Conservation (phyloP, 345 rosid genomes). For the Populus simonii region DNA sequence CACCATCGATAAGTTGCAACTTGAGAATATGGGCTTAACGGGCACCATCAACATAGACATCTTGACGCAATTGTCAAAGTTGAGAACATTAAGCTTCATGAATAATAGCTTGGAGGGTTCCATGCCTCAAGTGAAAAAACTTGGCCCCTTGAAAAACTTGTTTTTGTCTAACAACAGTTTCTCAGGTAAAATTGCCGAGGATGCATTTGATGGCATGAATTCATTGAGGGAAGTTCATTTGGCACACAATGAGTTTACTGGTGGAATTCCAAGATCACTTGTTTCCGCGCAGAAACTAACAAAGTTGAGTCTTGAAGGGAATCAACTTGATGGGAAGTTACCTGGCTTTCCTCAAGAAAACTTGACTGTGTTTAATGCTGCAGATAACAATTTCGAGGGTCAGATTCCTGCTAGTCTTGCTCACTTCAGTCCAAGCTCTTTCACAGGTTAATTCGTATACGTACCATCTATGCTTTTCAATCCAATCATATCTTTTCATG, state of each 20-base stretch:
- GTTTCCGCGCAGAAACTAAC: slow-evolving; percentile 36
- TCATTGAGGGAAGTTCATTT: slow-evolving; percentile 45
- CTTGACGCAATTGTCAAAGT: slow-evolving; percentile 23
- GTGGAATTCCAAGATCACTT: slow-evolving; percentile 56
- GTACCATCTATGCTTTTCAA: too few relatives aligned
- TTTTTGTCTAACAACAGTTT: slow-evolving; percentile 56
- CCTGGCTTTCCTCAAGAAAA: slow-evolving; percentile 46
- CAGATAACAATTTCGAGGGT: slow-evolving; percentile 54
- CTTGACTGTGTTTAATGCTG: slow-evolving; percentile 38
- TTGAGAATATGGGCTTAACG: slow-evolving; percentile 52
- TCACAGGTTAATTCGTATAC: slow-evolving; percentile 37
- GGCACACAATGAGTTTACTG: slow-evolving; percentile 52
- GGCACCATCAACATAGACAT: slow-evolving; percentile 49
- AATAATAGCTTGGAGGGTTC: slow-evolving; percentile 58
- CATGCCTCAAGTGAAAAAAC: slow-evolving; percentile 44
- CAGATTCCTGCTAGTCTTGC: slow-evolving; percentile 45
- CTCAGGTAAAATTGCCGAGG: slow-evolving; percentile 41
- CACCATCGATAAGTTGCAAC: slow-evolving; percentile 34
- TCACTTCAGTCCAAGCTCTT: slow-evolving; percentile 30
- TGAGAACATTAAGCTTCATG: slow-evolving; percentile 58
- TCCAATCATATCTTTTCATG: too few relatives aligned
- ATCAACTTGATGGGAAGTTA: slow-evolving; percentile 50
- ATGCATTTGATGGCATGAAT: slow-evolving; percentile 51
- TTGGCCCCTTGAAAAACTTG: slow-evolving; percentile 39
- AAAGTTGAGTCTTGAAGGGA: slow-evolving; percentile 50